Base-by-base conservation (phyloP, 2,329 filamentous ascomycete genomes). In the Ciborinia camelliae region DNA sequence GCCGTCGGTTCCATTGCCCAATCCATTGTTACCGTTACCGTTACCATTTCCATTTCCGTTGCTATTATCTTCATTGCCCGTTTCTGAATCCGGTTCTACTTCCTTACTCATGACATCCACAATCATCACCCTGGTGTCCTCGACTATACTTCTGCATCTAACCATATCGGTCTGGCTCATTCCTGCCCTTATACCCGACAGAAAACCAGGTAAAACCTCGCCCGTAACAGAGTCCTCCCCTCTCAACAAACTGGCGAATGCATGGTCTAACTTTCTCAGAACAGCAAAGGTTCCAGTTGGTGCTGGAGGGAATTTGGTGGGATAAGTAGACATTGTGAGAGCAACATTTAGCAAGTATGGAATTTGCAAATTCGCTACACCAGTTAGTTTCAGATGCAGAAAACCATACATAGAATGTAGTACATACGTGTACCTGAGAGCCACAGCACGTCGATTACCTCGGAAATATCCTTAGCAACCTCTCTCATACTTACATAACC, bases 161-260 rank as follows among this genome's bases (percentile, higher is more conserved):
- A 98, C 92, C 82, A 95, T 96, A 75, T 97, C 92, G 0, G 90
- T 94, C 23, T 77, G 80, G 1, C 87, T 92, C 80, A 91, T 88
- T 0, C 91, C 89, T 0, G 75, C 69, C 66, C 81, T 77, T 6
- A 81, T 78, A 0, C 84, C 84, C 8, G 79, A 81, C 68, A 86
- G 84, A 68, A 93, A 92, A 0, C 92, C 91, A 0, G 91, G 87
- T 1, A 97, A 79, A 0, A 79, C 72, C 47, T 88, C 84, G 0
- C 84, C 83, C 0, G 88, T 88, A 18, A 87, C 84, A 4, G 87
- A 77, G 72, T 96, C 87, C 65, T 83, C 78, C 4, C 90, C 90
- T 30, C 81, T 79, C 1, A 97, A 74, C 12, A 97, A 79, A 65
- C 89, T 91, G 1, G 90, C 85, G 73, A 97, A 96, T 47, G 90